phyloP scores from a whole-genome alignment of 2,329 filamentous ascomycete genomes.

The Coniochaeta sp. region DNA sequence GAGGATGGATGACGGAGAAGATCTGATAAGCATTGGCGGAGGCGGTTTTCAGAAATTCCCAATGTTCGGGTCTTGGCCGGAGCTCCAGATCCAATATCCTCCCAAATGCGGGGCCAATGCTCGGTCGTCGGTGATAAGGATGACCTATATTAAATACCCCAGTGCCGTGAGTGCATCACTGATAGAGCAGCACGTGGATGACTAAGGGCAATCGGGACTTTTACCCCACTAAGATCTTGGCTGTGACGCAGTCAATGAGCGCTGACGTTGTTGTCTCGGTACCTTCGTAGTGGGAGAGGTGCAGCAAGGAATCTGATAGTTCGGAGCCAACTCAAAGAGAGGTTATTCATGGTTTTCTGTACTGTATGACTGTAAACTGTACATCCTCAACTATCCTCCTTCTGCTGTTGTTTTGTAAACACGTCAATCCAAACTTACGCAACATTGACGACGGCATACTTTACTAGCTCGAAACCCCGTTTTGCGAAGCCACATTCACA shows the following conservation, averaged over 20 bases:
- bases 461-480: neutral
- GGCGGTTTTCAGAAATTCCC: neutral
- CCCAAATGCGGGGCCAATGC: neutral
- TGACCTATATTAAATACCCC: neutral
- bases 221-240: neutral
- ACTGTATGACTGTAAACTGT: no score
- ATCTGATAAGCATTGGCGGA: neutral
- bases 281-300: neutral
- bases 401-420: no score
- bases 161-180: neutral
- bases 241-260: neutral
- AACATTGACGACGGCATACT: no score
- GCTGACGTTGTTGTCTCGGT: neutral
- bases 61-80: neutral
- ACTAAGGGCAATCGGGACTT: neutral
- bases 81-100: no score
- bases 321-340: neutral
- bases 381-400: no score
- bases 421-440: no score
- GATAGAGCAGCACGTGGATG: neutral
- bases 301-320: neutral
- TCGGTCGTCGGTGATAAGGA: neutral
- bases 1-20: neutral
- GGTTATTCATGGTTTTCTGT: neutral
- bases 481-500: slow-evolving; percentile 1